These are phyloP conservation scores for Yarrowia sp. DNA, from an alignment of 805 yeast genomes.

Conservation along the genomic window DNA sequence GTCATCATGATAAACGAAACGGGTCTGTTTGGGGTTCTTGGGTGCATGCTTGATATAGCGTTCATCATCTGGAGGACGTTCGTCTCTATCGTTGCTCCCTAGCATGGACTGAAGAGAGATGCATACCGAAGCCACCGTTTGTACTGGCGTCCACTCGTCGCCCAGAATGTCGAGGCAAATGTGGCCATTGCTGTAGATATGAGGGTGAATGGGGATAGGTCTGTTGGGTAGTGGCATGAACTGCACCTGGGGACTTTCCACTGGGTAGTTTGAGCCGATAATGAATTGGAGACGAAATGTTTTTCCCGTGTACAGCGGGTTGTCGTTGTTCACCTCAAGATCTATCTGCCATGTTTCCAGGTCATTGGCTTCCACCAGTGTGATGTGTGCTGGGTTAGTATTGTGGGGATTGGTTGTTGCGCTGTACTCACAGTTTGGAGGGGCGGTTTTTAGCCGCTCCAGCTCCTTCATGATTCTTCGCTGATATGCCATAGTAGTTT, in stretches of 20 bases:
- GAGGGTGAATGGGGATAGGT: slow-evolving; percentile 67
- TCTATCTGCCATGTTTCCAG: slow-evolving; percentile 41
- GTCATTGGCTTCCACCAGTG: slow-evolving; percentile 38
- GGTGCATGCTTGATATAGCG: slow-evolving; percentile 54
- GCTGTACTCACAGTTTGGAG: slow-evolving; percentile 11
- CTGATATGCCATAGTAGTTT: background rate
- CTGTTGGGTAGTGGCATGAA: slow-evolving; percentile 40
- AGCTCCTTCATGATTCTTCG: slow-evolving; percentile 16
- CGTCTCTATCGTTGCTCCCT: slow-evolving; percentile 44
- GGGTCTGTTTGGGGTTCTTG: slow-evolving; percentile 48
- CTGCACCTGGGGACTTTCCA: slow-evolving; percentile 55
- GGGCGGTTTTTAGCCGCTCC: background rate
- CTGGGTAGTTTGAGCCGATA: slow-evolving; percentile 51
- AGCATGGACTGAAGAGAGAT: slow-evolving; percentile 66
- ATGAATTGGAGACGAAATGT: slow-evolving; percentile 45
- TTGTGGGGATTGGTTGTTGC: no score
- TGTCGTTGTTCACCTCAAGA: slow-evolving; percentile 39
- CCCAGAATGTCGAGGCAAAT: slow-evolving; percentile 67
- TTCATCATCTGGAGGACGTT: slow-evolving; percentile 58
- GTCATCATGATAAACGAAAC: slow-evolving; percentile 62
- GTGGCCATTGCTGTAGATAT: slow-evolving; percentile 71
- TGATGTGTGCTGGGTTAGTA: slow-evolving; percentile 28
- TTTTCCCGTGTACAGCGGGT: slow-evolving; percentile 40
- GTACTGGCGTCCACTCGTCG: slow-evolving; percentile 65
- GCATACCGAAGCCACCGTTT: slow-evolving; percentile 39